phyloP scores from a whole-genome alignment of 805 yeast species.

The Candida arabinofermentans region DNA sequence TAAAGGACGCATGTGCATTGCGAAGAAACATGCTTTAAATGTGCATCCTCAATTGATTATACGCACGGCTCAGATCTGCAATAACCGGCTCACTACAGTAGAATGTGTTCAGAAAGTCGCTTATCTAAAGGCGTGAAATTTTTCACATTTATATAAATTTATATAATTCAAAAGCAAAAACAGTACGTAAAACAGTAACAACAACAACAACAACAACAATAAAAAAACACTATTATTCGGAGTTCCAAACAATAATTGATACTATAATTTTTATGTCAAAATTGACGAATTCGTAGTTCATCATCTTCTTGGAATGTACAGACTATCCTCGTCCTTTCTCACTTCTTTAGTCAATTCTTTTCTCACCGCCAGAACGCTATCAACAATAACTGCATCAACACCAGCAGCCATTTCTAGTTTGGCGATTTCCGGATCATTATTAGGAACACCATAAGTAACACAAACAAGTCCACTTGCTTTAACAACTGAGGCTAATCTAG shows the following conservation, averaged over 20 bases:
- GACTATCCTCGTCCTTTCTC: slow-evolving; percentile 8
- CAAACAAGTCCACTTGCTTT: slow-evolving; percentile 89
- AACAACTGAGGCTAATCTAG: slow-evolving; percentile 85
- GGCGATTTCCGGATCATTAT: slow-evolving; percentile 81
- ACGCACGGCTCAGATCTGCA: too few relatives aligned
- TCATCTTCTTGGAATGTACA: slow-evolving; percentile 2
- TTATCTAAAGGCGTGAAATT: too few relatives aligned
- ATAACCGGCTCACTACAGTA: too few relatives aligned
- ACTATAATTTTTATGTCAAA: too few relatives aligned
- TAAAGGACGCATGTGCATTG: too few relatives aligned
- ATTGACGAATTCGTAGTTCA: too few relatives aligned
- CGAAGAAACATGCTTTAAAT: too few relatives aligned
- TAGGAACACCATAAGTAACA: slow-evolving; percentile 83
- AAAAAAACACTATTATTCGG: background rate
- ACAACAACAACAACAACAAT: background rate
- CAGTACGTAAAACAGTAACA: background rate
- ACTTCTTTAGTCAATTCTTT: slow-evolving; percentile 54
- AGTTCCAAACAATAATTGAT: background rate
- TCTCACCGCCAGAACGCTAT: slow-evolving; percentile 89
- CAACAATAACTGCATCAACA: slow-evolving; percentile 98
- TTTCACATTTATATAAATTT: too few relatives aligned
- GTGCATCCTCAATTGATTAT: too few relatives aligned
- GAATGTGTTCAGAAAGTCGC: too few relatives aligned
- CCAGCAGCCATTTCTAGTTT: slow-evolving; percentile 87
- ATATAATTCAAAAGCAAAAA: too few relatives aligned